Base-by-base conservation (phyloP, 208 protist species). In the Leishmania martiniquensis region DNA sequence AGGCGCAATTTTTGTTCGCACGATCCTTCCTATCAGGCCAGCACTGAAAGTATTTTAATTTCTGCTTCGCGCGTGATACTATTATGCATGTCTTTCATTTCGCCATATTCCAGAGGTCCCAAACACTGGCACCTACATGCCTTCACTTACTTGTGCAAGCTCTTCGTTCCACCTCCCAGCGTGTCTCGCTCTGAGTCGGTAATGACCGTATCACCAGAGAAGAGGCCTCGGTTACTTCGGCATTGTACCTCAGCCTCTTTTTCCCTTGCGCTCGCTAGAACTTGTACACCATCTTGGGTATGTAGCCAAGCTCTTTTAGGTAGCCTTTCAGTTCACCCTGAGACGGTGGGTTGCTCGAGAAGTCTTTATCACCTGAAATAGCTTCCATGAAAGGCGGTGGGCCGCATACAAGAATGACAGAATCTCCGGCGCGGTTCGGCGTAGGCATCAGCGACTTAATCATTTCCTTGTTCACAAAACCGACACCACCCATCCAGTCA, bases 401-500 rank as follows among this genome's bases (percentile, higher is more conserved):
- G 4, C 95, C 95, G 74, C 88, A 97, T 29, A 98, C 94, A 49
- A 97, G 83, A 66, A 97, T 93, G 51, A 96, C 88, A 39, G 90
- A 93, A 75, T 96, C 92, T 22, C 80, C 82, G n/a, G 88, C 89
- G 72, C 88, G 89, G 77, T 93, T 94, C 55, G 95, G 95, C 25
- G 91, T 74, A 12, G 95, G 95, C 91, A 98, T 95, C 39, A 96
- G 65, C 0, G 93, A 91, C 77, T 93, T 93, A 57, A 98, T 93
- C 93, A 98, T 97, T 68, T 95, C 91, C 75, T 96, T 96, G 76
- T 94, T 96, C 42, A 98, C 81, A 73, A 88, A 76, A 47, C 97
- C 97, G 32, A 98, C 88, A 4, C 93, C 95, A 49, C 95, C 95
- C 93, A 95, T 96, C 93, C 95, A 98, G 81, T 92, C 90, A 12